phyloP scores from a whole-genome alignment of 306 rosid species.

The Castanopsis chinensis region DNA sequence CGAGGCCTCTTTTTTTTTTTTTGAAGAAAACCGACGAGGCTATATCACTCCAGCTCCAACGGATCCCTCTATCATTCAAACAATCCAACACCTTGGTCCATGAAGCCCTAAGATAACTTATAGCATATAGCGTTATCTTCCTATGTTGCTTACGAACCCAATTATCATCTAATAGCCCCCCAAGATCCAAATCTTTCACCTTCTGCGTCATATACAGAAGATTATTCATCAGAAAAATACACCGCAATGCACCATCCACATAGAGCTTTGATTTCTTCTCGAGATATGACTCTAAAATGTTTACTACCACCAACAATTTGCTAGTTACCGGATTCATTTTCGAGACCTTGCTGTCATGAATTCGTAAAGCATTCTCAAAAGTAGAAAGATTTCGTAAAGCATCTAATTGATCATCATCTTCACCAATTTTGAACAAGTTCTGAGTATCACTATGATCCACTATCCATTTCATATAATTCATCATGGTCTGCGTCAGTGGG shows the following conservation, averaged over 20 bases:
- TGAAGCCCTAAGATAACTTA: slow-evolving; percentile 86
- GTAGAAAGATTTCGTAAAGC: slow-evolving; percentile 39
- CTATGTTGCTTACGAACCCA: slow-evolving; percentile 92
- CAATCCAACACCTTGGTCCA: slow-evolving; percentile 86
- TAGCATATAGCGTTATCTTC: slow-evolving; percentile 79
- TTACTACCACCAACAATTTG: slow-evolving; percentile 52
- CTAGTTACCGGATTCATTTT: slow-evolving; percentile 59
- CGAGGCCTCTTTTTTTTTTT: too few relatives aligned
- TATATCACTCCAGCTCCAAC: slow-evolving; percentile 71
- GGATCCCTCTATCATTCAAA: slow-evolving; percentile 87
- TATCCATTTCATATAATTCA: slow-evolving; percentile 76
- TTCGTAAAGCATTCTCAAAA: too few relatives aligned
- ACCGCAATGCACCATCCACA: slow-evolving; percentile 74
- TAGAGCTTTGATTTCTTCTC: slow-evolving; percentile 70
- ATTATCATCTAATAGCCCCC: slow-evolving; percentile 69
- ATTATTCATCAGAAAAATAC: slow-evolving; percentile 86
- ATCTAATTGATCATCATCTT: slow-evolving; percentile 51
- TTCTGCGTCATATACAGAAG: slow-evolving; percentile 73
- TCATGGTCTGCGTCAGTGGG: too few relatives aligned
- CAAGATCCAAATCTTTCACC: slow-evolving; percentile 84
- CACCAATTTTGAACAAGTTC: too few relatives aligned
- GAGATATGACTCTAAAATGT: slow-evolving; percentile 70
- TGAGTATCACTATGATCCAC: slow-evolving; percentile 89
- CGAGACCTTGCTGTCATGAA: slow-evolving; percentile 37
- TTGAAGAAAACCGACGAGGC: too few relatives aligned